Base-by-base conservation (phyloP, 768 basidiomycete species). In the Mycena albidolilacea region DNA sequence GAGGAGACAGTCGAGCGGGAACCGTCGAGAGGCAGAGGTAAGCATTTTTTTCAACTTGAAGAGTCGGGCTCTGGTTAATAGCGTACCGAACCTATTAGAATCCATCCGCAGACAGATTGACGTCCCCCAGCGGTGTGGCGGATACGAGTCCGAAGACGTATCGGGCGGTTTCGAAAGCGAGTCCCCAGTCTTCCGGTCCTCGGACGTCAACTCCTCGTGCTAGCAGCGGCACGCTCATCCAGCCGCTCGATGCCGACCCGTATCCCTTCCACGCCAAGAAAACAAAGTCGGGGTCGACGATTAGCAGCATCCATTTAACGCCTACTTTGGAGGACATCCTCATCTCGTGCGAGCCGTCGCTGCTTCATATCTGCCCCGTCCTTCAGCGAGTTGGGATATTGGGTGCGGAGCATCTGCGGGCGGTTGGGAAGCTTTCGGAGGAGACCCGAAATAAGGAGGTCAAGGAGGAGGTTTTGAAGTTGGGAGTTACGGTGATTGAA, bases 401-500 rank as follows among this genome's bases (percentile, higher is more conserved):
- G 63, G 85, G 82, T 10, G 82, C 88, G 62, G 91, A 90, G 48
- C 92, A 94, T 79, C 80, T 94, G 46, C 84, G 87, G 12, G 93
- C 93, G 3, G 81, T 94, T 19, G 87, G 86, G 10, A 84, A 87
- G 67, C 80, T 94, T 72, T 88, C 87, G 46, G 91, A 92, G 67
- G 90, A 89, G 71, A 93, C 90, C 23, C 81, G 93, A 73, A 89
- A 94, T 79, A 82, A 89, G 69, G 92, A 93, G 79, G 85, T 94
- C 59, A 91, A 87, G 80, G 91, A 92, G 76, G 91, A 90, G 75
- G 93, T 92, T 66, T 77, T 94, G 81, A 88, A 83, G 78, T 83
- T 88, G 76, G 93, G 93, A 1, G 84, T 94, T 63, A 93, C 92
- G 0, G 85, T 93, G 9, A 84, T 94, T 82, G 93, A 94, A 76